Conservation (phyloP, 345 rosid genomes). For the Hypericum perforatum region DNA sequence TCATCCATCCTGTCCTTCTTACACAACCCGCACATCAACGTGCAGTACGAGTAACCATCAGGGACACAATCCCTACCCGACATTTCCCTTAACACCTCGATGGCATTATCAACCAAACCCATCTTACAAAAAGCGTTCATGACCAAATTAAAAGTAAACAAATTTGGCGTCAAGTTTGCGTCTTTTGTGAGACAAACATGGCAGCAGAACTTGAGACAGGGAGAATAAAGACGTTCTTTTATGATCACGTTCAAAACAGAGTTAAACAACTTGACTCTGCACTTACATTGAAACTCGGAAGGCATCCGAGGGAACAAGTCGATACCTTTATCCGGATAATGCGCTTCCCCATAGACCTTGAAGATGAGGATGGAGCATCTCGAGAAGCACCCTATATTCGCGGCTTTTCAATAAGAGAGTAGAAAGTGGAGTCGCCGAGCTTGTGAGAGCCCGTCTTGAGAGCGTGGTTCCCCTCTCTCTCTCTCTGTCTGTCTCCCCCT, state of each 20-base stretch:
- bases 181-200: conserved; percentile 33
- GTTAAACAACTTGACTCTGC: conserved; percentile 72
- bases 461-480: too few relatives aligned
- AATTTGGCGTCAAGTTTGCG: conserved; percentile 45
- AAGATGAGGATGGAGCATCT: conserved; percentile 50
- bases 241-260: conserved; percentile 67
- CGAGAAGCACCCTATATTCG: conserved; percentile 45
- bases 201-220: conserved; percentile 61
- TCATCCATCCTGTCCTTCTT: conserved; percentile 69
- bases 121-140: conserved; percentile 67
- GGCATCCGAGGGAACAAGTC: conserved; percentile 59
- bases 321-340: conserved; percentile 50
- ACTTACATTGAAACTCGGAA: conserved; percentile 55
- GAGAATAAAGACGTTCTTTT: conserved; percentile 42
- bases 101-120: conserved; percentile 57
- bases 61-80: conserved; percentile 41
- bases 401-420: conserved; percentile 47
- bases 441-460: conserved; percentile 57
- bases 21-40: conserved; percentile 92
- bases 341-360: conserved; percentile 68
- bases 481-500: too few relatives aligned
- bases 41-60: conserved; percentile 75
- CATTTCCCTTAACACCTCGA: conserved; percentile 69
- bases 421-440: conserved; percentile 69
- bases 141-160: conserved; percentile 59